Percentiles rank a stretch among this genome's conserved stretches.
Evolutionary conservation across 306 rosid species (phyloP).

Genomic region (Trifolium repens): DNA sequence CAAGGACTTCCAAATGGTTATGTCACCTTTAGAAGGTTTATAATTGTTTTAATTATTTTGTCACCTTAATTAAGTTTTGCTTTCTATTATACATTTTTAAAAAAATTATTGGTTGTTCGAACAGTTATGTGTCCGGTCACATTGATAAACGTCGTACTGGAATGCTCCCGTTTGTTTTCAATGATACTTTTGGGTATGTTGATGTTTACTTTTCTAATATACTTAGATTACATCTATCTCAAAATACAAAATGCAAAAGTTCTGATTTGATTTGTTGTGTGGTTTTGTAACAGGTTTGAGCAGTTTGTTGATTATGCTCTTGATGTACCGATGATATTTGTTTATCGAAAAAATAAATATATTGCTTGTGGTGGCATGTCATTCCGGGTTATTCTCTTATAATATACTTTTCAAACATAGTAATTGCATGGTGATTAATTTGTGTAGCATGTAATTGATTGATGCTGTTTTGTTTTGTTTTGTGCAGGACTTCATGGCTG

Average conservation of each 20-base stretch:
- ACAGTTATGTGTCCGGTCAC: constrained; percentile 11
- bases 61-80: constrained; percentile 8
- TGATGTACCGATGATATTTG: constrained; percentile 88
- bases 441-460: neutral
- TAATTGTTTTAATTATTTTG: neutral
- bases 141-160: constrained; percentile 58
- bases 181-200: constrained; percentile 76
- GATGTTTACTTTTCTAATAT: neutral
- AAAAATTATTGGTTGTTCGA: neutral
- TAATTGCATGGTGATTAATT: neutral
- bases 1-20: constrained; percentile 63
- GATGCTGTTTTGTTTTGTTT: neutral
- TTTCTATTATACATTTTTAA: neutral
- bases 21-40: constrained; percentile 50
- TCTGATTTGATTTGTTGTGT: neutral
- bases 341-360: constrained; percentile 70
- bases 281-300: constrained; percentile 64
- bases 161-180: constrained; percentile 87
- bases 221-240: neutral
- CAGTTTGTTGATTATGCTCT: constrained; percentile 85
- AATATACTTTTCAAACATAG: neutral
- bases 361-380: constrained; percentile 75
- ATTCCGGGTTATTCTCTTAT: constrained; percentile 68
- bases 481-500: constrained; percentile 81
- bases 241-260: neutral